These are phyloP conservation scores for Stagonosporopsis tanaceti DNA, from an alignment of 2,329 filamentous ascomycete species.

Conservation along the genomic window DNA sequence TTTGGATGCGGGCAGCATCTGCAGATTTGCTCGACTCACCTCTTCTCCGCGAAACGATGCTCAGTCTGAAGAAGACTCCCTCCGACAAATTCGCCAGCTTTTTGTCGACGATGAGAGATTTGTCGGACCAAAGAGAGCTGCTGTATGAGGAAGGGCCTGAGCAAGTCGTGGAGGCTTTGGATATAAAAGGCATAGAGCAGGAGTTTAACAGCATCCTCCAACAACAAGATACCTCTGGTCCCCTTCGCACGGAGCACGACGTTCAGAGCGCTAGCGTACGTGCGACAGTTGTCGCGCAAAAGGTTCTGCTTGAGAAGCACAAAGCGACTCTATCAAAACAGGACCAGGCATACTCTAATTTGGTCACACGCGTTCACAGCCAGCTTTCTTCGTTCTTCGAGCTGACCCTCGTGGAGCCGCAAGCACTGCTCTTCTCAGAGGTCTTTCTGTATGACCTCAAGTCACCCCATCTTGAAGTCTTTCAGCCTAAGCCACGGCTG, in stretches of 20 bases:
- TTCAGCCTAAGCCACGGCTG: conserved; percentile 75
- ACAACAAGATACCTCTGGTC: conserved; percentile 31
- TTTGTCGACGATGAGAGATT: conserved; percentile 44
- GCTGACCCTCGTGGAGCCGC: conserved; percentile 57
- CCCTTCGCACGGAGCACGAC: conserved; percentile 78
- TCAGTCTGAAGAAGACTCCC: conserved; percentile 67
- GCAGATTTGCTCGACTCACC: conserved; percentile 63
- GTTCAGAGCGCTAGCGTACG: conserved; percentile 73
- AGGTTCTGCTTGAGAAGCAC: conserved; percentile 80
- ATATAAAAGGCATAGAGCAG: conserved; percentile 36
- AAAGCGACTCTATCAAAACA: conserved; percentile 73
- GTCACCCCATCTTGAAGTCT: conserved; percentile 74
- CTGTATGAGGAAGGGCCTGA: conserved; percentile 11
- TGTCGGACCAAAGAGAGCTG: conserved; percentile 1
- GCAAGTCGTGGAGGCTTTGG: conserved; percentile 29
- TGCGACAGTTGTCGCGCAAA: conserved; percentile 81
- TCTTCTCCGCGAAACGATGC: conserved; percentile 62
- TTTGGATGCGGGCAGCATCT: conserved; percentile 69
- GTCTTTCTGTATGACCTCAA: conserved; percentile 78
- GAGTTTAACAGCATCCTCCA: conserved; percentile 45
- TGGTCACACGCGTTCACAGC: conserved; percentile 66
- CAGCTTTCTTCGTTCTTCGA: conserved; percentile 59
- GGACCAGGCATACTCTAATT: conserved; percentile 73
- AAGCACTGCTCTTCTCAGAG: conserved; percentile 70
- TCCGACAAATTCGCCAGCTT: conserved; percentile 62